These are phyloP conservation scores for Neofusicoccum sp. DNA, from an alignment of 2,329 filamentous ascomycete genomes.

Conservation along the genomic window DNA sequence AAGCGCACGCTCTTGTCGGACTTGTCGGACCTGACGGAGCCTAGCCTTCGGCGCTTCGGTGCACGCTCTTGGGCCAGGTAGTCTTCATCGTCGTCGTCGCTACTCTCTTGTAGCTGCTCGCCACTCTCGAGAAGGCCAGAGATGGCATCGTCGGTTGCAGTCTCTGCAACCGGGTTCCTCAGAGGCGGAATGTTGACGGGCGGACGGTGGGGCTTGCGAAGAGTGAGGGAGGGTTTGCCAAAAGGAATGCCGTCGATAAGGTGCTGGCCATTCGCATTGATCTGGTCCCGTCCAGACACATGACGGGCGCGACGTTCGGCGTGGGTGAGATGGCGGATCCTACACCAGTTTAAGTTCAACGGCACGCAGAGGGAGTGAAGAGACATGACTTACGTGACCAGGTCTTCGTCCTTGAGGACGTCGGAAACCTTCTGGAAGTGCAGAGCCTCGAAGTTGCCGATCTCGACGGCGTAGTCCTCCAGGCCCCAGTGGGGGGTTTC, in stretches of 20 bases:
- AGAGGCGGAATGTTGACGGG: conserved; percentile 71
- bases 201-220: conserved; percentile 65
- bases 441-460: conserved; percentile 79
- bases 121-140: neutral
- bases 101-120: neutral
- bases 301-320: conserved; percentile 74
- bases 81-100: conserved; percentile 29
- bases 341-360: conserved; percentile 39
- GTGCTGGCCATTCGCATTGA: conserved; percentile 75
- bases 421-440: conserved; percentile 76
- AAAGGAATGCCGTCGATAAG: conserved; percentile 85
- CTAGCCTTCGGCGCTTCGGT: conserved; percentile 6
- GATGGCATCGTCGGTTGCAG: conserved; percentile 35
- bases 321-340: conserved; percentile 76
- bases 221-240: conserved; percentile 64
- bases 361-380: neutral
- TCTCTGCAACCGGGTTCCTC: conserved; percentile 58
- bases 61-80: conserved; percentile 34
- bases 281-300: conserved; percentile 78
- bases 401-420: conserved; percentile 79
- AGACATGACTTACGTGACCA: conserved; percentile 65
- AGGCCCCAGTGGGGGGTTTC: conserved; percentile 82
- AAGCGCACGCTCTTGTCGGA: conserved; percentile 26
- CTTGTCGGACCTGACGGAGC: conserved; percentile 20
- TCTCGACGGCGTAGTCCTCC: conserved; percentile 86